Evolutionary conservation across 306 rosid species (phyloP).

Genomic region (Notholithocarpus densiflorus): DNA sequence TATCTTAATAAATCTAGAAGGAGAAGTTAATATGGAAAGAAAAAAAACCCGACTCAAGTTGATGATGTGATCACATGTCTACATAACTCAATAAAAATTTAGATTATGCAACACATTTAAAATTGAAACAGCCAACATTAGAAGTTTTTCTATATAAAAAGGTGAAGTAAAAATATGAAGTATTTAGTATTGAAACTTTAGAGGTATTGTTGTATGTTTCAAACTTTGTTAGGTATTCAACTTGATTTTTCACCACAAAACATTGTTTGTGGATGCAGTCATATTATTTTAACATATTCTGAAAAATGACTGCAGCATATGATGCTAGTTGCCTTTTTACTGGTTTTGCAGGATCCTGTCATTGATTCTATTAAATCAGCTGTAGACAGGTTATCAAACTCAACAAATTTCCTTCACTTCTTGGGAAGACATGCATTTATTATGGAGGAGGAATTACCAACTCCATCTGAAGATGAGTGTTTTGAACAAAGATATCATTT

Average conservation of each 20-base stretch:
- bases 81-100: background rate
- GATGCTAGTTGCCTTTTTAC: background rate
- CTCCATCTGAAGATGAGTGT: slow-evolving; percentile 58
- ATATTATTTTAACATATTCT: background rate
- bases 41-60: background rate
- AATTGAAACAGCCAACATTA: background rate
- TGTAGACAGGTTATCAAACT: slow-evolving; percentile 79
- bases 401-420: slow-evolving; percentile 92
- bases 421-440: slow-evolving; percentile 96
- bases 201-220: background rate
- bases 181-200: background rate
- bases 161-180: background rate
- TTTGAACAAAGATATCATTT: slow-evolving; percentile 73
- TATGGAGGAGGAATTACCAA: slow-evolving; percentile 84
- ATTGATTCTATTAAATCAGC: slow-evolving; percentile 81
- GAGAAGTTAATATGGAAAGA: background rate
- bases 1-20: background rate
- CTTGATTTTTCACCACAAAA: background rate
- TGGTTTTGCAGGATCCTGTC: slow-evolving; percentile 78
- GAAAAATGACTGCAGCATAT: background rate
- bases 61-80: background rate
- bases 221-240: background rate
- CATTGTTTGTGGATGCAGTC: background rate
- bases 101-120: background rate
- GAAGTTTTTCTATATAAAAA: background rate